phyloP scores from a whole-genome alignment of 371 early-diverging fungal species.

The Lichtheimia corymbifera region DNA sequence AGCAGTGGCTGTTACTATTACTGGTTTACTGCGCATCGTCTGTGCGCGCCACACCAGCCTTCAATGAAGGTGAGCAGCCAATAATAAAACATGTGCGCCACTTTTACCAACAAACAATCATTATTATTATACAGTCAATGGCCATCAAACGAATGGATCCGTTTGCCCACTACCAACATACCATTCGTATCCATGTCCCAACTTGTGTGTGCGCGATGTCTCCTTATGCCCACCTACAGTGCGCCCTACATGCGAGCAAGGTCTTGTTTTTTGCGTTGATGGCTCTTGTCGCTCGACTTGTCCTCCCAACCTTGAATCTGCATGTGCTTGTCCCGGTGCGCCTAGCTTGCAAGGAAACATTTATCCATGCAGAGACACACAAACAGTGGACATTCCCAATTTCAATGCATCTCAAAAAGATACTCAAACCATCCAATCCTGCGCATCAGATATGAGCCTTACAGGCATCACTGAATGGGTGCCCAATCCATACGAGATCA shows the following conservation, averaged over 20 bases:
- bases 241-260: slow-evolving; percentile 43
- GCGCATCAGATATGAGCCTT: slow-evolving; percentile 32
- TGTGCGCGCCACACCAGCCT: too few relatives aligned
- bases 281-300: slow-evolving; percentile 46
- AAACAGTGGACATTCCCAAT: slow-evolving; percentile 33
- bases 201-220: slow-evolving; percentile 51
- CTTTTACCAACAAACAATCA: too few relatives aligned
- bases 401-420: slow-evolving; percentile 47
- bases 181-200: slow-evolving; percentile 42
- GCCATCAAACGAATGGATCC: slow-evolving; percentile 36
- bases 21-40: too few relatives aligned
- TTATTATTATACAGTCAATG: slow-evolving; percentile 40
- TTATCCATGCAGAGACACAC: slow-evolving; percentile 24
- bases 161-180: slow-evolving; percentile 45
- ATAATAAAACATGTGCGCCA: too few relatives aligned
- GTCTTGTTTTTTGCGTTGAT: slow-evolving; percentile 50
- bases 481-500: slow-evolving; percentile 21
- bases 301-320: slow-evolving; percentile 31
- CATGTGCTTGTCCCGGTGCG: slow-evolving; percentile 45
- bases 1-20: too few relatives aligned
- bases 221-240: slow-evolving; percentile 35
- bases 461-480: slow-evolving; percentile 38
- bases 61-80: too few relatives aligned
- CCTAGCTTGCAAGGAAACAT: slow-evolving; percentile 25
- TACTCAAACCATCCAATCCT: slow-evolving; percentile 41